Conservation (phyloP, 2,329 filamentous ascomycete species). For the Colletotrichum tropicale region DNA sequence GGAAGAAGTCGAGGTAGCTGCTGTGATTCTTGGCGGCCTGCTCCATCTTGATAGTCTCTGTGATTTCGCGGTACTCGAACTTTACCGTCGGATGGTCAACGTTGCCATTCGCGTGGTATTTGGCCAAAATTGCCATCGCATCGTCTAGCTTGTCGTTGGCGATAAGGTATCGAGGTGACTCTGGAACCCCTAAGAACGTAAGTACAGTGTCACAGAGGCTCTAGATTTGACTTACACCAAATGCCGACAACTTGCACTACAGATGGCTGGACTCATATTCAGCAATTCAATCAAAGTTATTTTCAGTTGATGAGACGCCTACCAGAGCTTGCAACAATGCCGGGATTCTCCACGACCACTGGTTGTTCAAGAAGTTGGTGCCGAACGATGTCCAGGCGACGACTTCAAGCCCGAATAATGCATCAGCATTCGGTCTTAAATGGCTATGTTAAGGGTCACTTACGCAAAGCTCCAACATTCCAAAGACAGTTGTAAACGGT, state of each 20-base stretch:
- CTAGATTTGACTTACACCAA: conserved; percentile 33
- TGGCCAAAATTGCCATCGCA: conserved; percentile 38
- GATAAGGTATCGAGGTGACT: conserved; percentile 47
- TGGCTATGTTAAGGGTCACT: conserved; percentile 44
- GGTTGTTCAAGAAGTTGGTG: conserved; percentile 46
- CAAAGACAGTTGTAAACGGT: conserved; percentile 59
- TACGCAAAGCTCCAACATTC: conserved; percentile 49
- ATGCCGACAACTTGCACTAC: conserved; percentile 56
- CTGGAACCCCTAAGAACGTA: conserved; percentile 36
- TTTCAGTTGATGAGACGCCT: neutral
- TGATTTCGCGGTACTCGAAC: conserved; percentile 65
- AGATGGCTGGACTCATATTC: conserved; percentile 36
- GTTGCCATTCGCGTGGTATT: conserved; percentile 35
- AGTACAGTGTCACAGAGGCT: neutral
- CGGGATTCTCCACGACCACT: conserved; percentile 59
- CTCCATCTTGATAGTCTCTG: conserved; percentile 60
- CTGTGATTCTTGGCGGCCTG: conserved; percentile 48
- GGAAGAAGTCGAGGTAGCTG: conserved; percentile 58
- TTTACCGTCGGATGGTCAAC: conserved; percentile 54
- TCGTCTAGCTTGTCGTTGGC: conserved; percentile 40
- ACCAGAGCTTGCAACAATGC: conserved; percentile 49
- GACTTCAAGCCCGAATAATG: conserved; percentile 22
- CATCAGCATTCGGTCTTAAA: conserved; percentile 31
- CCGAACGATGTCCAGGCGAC: conserved; percentile 56
- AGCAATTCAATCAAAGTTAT: neutral